Base-by-base conservation (phyloP, 2,329 filamentous ascomycete species). In the Xylariaceae sp. region DNA sequence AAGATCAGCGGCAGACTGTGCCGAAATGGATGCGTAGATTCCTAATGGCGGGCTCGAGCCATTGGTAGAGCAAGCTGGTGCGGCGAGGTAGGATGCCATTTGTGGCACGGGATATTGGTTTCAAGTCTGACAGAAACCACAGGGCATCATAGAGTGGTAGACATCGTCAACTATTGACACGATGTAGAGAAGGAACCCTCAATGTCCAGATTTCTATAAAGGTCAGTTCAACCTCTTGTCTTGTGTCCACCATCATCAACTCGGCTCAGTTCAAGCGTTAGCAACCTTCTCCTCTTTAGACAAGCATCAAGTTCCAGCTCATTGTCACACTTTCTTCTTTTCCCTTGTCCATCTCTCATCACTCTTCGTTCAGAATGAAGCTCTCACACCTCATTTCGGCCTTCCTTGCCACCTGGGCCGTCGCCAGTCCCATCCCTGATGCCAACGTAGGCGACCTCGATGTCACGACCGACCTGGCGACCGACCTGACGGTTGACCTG, bases 341-440 rank as follows among this genome's bases (percentile, higher is more conserved):
- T 23, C 47, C 39, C 39, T 10, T 58, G 56, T 30, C 48, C 42
- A 51, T 15, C 52, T 35, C 2, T 52, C 17, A 30, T 53, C 60
- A 1, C 34, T 15, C 4, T 50, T 39, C 8, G 61, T 44, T 58
- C 55, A 63, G 9, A 42, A 65, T 65, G 63, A 58, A 56, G 52
- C 52, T 65, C 45, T 56, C 52, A 5, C 60, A 65, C 53, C 58
- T 65, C 45, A 15, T 65, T 47, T 58, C 59, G 4, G 51, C 57
- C 53, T 62, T 65, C 35, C 17, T 65, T 54, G 61, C 59, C 15
- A 56, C 63, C 2, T 47, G 63, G 17, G 45, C 56, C 15, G 48
- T 63, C 23, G 57, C 63, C 7, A 65, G 58, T 50, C 63, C 63
- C 37, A 13, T 42, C 4, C 37, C 23, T 30, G 23, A 30, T 5